These are phyloP conservation scores for Peniophora sp. DNA, from an alignment of 1,284 basidiomycete genomes.

Conservation along the genomic window DNA sequence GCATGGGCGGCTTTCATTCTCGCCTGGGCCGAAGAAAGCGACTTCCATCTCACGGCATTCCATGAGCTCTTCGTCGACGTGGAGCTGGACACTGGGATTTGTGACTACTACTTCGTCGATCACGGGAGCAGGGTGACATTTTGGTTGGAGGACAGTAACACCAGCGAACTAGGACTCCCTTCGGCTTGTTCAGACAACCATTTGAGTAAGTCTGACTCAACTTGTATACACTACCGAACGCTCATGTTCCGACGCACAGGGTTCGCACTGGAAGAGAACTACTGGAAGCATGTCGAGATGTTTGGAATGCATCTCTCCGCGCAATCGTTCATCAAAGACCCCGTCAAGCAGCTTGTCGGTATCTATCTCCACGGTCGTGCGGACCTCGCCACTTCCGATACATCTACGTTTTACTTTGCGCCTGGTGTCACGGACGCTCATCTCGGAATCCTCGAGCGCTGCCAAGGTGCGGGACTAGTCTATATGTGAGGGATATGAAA, in stretches of 20 bases:
- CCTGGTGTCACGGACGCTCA: no score
- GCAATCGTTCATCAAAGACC: no score
- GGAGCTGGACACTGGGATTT: conserved; percentile 29
- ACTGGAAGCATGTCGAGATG: no score
- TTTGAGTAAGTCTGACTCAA: conserved; percentile 31
- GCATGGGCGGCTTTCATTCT: not conserved
- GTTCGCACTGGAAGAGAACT: no score
- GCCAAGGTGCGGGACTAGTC: not conserved
- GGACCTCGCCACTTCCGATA: no score
- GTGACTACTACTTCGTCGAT: conserved; percentile 50
- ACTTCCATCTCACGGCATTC: conserved; percentile 22
- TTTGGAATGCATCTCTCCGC: no score
- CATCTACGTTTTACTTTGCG: no score
- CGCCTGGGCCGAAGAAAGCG: conserved; percentile 8
- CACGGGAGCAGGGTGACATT: conserved; percentile 34
- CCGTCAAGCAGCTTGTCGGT: no score
- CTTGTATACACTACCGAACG: not conserved
- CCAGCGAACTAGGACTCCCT: conserved; percentile 32
- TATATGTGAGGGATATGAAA: not conserved
- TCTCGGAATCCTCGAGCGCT: no score
- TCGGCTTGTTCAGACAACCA: conserved; percentile 37
- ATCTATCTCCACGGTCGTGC: no score
- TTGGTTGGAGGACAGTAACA: conserved; percentile 39
- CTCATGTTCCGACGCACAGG: no score
- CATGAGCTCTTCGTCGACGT: conserved; percentile 47